A percentile compares a stretch with the other conserved stretches of the same genome.
Conservation (phyloP, 2,329 filamentous ascomycete species). For the Fragosphaeria purpurea region DNA sequence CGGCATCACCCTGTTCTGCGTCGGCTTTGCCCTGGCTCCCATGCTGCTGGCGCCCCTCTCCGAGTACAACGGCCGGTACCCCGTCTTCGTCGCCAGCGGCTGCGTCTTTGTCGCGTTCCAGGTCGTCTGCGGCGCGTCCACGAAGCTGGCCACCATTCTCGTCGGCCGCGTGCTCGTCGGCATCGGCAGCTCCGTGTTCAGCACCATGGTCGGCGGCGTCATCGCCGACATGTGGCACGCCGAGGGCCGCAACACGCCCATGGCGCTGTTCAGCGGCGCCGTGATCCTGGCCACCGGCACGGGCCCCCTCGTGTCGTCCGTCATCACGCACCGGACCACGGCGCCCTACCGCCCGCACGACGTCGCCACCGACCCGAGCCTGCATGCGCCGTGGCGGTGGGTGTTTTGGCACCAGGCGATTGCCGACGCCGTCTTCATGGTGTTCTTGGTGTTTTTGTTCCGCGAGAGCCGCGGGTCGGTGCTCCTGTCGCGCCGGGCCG, state of each 20-base stretch:
- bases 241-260: slow-evolving; percentile 72
- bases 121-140: slow-evolving; percentile 62
- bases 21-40: slow-evolving; percentile 70
- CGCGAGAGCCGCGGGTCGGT: slow-evolving; percentile 76
- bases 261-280: slow-evolving; percentile 76
- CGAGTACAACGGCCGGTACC: slow-evolving; percentile 77
- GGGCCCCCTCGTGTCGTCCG: slow-evolving; percentile 62
- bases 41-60: slow-evolving; percentile 85
- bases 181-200: slow-evolving; percentile 67
- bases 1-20: slow-evolving; percentile 73
- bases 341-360: slow-evolving; percentile 9
- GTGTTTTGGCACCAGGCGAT: slow-evolving; percentile 82
- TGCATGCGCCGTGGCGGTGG: slow-evolving; percentile 60
- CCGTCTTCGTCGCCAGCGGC: slow-evolving; percentile 69
- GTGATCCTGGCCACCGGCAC: slow-evolving; percentile 72
- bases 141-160: slow-evolving; percentile 61
- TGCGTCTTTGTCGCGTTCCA: slow-evolving; percentile 62
- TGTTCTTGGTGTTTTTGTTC: slow-evolving; percentile 59
- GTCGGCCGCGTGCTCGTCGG: slow-evolving; percentile 67
- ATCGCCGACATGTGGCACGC: slow-evolving; percentile 78
- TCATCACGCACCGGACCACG: slow-evolving; percentile 53
- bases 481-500: slow-evolving; percentile 65
- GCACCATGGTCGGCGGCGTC: slow-evolving; percentile 86
- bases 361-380: slow-evolving; percentile 14
- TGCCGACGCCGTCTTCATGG: slow-evolving; percentile 50